Base-by-base conservation (phyloP, 2,329 filamentous ascomycete species). In the Fusarium palustre region DNA sequence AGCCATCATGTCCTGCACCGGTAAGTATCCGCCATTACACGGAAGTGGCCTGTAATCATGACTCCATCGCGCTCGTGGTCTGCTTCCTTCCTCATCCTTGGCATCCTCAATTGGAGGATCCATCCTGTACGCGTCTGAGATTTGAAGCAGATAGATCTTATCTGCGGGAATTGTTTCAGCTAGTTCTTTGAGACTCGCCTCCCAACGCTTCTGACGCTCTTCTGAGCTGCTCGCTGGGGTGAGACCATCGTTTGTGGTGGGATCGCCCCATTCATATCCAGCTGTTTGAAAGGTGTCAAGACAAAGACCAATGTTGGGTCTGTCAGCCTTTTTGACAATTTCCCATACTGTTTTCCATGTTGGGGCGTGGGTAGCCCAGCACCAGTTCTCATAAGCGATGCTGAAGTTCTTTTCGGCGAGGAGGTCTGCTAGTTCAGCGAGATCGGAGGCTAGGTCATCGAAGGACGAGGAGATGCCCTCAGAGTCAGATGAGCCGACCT, bases 341-440 rank as follows among this genome's bases (percentile, higher is more conserved):
- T 86, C 80, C 90, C 90, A 94, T 1, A 90, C 89, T 49, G 89
- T 84, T 67, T 85, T 86, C 92, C 91, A 95, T 1, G 80, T 83
- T 0, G 89, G 86, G 0, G 91, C 90, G 49, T 88, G 86, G 0
- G 91, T 92, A 0, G 89, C 89, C 92, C 91, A 94, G 78, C 91
- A 93, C 91, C 91, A 94, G 75, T 94, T 93, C 79, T 94, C 91
- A 70, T 94, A 94, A 0, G 91, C 91, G 20, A 94, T 80, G 9
- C 86, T 84, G 75, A 88, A 87, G 0, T 84, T 83, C 47, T 87
- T 83, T 24, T 82, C 76, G 0, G 85, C 85, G 2, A 91, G 82
- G 53, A 91, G 79, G 56, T 91, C 88, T 3, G 87, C 88, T 9
- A 94, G 81, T 59, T 89, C 83, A 2, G 83, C 83, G 0, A 94